phyloP scores from a whole-genome alignment of 768 basidiomycete species.

The Paxillus rubicundulus region DNA sequence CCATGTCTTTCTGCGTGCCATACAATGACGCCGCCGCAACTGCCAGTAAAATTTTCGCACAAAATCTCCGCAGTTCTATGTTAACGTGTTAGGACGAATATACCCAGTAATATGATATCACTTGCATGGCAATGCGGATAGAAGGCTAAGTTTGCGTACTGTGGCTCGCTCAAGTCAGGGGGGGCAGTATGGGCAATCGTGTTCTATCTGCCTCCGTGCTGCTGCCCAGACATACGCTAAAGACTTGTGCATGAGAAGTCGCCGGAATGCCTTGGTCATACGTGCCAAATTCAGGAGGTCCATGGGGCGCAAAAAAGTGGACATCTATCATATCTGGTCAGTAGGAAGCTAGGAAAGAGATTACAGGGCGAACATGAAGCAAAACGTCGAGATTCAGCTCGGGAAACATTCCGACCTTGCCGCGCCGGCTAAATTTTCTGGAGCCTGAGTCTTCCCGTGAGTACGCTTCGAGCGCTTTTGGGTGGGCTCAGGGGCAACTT shows the following conservation, averaged over 20 bases:
- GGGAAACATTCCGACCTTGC: neutral
- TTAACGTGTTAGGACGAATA: too few species aligned
- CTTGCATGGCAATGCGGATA: neutral
- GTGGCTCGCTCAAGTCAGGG: neutral
- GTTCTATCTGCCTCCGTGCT: too few species aligned
- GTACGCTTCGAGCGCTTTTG: too few species aligned
- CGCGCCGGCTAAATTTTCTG: neutral
- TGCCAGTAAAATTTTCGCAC: too few species aligned
- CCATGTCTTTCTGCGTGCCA: too few species aligned
- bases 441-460: too few species aligned
- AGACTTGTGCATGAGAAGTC: neutral
- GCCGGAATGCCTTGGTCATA: neutral
- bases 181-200: slow-evolving; percentile 15
- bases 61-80: too few species aligned
- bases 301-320: neutral
- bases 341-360: neutral
- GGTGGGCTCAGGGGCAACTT: too few species aligned
- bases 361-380: neutral
- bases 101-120: too few species aligned
- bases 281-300: neutral
- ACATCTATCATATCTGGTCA: neutral
- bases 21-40: too few species aligned
- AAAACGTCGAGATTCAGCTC: neutral
- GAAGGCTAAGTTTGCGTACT: neutral
- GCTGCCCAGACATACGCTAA: slow-evolving; percentile 13